Base-by-base conservation (phyloP, 495 filamentous ascomycete genomes). In the Penicillium cosmopolitanum region DNA sequence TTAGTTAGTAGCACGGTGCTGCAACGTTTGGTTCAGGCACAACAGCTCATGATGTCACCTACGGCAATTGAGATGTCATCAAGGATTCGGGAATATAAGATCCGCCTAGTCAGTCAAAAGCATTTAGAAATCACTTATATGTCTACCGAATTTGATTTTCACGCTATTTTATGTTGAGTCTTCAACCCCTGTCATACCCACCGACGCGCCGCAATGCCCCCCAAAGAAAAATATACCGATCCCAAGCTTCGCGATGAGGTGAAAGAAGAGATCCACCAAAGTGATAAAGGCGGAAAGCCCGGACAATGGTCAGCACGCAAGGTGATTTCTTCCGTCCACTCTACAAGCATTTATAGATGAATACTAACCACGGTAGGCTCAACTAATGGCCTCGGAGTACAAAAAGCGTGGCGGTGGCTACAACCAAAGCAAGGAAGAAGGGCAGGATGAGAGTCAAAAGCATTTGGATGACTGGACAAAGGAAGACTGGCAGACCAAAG, bases 291-390 rank as follows among this genome's bases (percentile, higher is more conserved):
- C 23, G 79, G 80, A 10, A 71, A 72, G 51, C 77, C 78, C 5
- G 79, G 80, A 4, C 79, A 82, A 70, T 81, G 79, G 79, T 77
- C 73, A 43, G 80, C 79, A 0, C 69, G 79, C 23, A 82, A 82
- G 71, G 78, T 77, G 61, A 8, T 16, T 33, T 34, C 3, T 12
- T 5, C 36, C 11, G 11, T 12, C 10, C 36, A 16, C 4, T 19
- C 16, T 21, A 28, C n/a, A 46, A 2, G 4, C 18, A 31, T 12
- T 11, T 19, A 34, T 33, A 11, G 16, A 31, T 25, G 1, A 36
- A 21, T 18, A 12, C 38, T 31, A 3, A 51, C 38, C 2, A 19
- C 5, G 12, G 9, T 44, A 80, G 76, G 79, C 77, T 0, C 77
- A 82, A 73, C 70, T 82, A 66, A 81, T 77, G 75, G 80, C 79